Evolutionary conservation across 2,329 filamentous ascomycete species (phyloP), one percentile per base, ranked within the genome.

Genomic region (Aureobasidium sp.): DNA sequence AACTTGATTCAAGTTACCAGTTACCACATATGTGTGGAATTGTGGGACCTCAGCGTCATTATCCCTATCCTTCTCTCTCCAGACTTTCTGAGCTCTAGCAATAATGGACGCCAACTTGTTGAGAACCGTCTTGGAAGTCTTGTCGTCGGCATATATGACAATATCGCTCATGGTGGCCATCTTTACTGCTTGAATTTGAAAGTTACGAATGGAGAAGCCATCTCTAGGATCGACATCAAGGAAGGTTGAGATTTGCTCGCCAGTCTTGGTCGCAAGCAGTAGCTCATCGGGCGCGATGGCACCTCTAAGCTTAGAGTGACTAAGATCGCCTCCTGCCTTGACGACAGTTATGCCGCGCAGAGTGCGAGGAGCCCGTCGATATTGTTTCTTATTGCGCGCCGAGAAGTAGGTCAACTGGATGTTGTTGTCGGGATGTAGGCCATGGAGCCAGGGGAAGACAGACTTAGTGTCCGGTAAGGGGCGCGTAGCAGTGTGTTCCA

Each of bases 361-460:
- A 71, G 90, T 95, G 68, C 81, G 83, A 0, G 92, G 90, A 2
- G 86, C 85, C 67, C 83, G 87, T 51, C 89, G 82, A 56, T 88
- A 76, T 6, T 53, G 50, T n/a, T 84, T 80, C 64, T 86, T 88
- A 69, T 87, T 87, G 65, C 90, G 84, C 29, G 89, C 87, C 57
- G 87, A 85, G 73, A 99, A 97, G 78, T 97, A 97, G 7, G 89
- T 84, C 65, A 94, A 83, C 71, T 99, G 94, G 60, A 96, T 83
- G 64, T 90, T 86, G 71, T 99, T 99, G 65, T 88, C 85, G 0
- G 90, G 87, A 70, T 97, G 92, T 44, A 97, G 78, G 27, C 94
- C 94, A 76, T 99, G 94, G 27, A 97, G 81, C 94, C 94, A 99
- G 2, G 94, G 94, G 70, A 97, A 99, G 65, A 97, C 90, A 64